Conservation (phyloP, 345 rosid genomes). For the Eutrema heterophyllum region DNA sequence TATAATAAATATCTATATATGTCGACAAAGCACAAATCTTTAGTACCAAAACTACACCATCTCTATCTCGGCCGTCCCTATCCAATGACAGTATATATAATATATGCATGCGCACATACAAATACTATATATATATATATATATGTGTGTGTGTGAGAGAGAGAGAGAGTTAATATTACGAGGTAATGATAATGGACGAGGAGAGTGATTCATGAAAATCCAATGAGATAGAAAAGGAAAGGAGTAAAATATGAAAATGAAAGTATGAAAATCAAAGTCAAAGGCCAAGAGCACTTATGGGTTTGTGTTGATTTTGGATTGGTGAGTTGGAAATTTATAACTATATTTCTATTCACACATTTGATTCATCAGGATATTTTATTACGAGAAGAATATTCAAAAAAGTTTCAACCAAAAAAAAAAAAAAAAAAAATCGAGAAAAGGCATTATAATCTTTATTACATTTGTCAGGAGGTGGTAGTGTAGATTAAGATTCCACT, state of each 20-base stretch:
- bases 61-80: constrained; percentile 19
- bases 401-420: not conserved
- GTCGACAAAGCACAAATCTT: constrained; percentile 14
- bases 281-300: constrained; percentile 19
- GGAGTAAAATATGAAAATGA: constrained; percentile 16
- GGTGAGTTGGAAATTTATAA: not conserved
- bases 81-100: constrained; percentile 9
- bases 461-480: not conserved
- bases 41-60: not conserved
- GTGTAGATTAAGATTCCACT: constrained; percentile 24
- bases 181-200: constrained; percentile 28
- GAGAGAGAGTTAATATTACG: constrained; percentile 17
- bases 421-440: not conserved
- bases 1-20: not conserved
- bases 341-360: not conserved
- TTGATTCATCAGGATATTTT: constrained; percentile 27
- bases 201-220: constrained; percentile 26
- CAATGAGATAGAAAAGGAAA: constrained; percentile 25
- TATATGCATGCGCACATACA: constrained; percentile 16
- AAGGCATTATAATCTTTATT: not conserved
- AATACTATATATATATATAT: not conserved
- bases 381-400: constrained; percentile 20
- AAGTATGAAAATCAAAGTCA: constrained; percentile 27
- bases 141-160: not conserved
- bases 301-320: constrained; percentile 20